Evolutionary conservation across 1,284 basidiomycete species (phyloP).

Genomic region (Puccinia horiana): DNA sequence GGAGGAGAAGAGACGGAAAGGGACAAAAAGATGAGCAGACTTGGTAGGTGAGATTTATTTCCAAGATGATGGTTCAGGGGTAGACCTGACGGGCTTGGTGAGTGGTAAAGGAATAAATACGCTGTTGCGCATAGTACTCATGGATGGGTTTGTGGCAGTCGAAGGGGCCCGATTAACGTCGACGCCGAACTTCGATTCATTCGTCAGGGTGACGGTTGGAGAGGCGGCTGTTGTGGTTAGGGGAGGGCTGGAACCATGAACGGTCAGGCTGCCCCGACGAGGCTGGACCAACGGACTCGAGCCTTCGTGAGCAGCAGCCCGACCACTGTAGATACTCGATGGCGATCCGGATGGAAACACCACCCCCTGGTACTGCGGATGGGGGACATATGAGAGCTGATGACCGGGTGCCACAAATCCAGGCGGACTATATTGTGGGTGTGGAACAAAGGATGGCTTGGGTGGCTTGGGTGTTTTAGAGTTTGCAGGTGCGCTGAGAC

Average conservation of each 20-base stretch:
- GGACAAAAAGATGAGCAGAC: neutral
- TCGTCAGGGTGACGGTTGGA: neutral
- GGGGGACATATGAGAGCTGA: neutral
- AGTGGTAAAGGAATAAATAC: constrained; percentile 21
- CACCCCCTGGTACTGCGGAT: neutral
- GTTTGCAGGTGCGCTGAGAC: neutral
- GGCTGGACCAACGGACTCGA: neutral
- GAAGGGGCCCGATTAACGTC: neutral
- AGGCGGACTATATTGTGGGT: neutral
- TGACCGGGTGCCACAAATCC: neutral
- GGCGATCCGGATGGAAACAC: neutral
- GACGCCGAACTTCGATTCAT: neutral
- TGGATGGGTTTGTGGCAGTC: neutral
- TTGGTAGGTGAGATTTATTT: neutral
- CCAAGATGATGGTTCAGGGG: constrained; percentile 24
- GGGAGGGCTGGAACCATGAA: constrained; percentile 17
- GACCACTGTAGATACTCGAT: neutral
- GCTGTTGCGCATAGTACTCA: neutral
- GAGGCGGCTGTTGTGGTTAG: neutral
- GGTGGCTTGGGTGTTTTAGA: neutral
- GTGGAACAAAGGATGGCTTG: constrained; percentile 9
- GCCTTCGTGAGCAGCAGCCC: neutral
- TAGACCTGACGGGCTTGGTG: constrained; percentile 18
- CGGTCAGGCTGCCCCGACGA: neutral
- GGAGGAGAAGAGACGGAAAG: neutral